A percentile compares a stretch with the other conserved stretches of the same genome.
phyloP scores from a whole-genome alignment of 208 protist species.

The Trypanosomatidae sp. region DNA sequence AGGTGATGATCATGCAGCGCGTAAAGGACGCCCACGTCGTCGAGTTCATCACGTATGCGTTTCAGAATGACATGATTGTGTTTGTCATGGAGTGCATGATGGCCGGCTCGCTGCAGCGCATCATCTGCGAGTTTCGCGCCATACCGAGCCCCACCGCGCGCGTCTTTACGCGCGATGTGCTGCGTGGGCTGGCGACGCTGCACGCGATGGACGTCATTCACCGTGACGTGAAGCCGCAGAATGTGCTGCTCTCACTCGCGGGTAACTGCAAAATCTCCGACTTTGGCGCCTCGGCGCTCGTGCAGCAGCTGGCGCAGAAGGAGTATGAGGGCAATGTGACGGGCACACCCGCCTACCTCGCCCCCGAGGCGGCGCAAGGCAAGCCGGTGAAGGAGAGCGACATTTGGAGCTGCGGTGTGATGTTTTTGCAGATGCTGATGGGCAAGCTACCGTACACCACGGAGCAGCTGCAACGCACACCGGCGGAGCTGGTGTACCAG shows the following conservation, averaged over 20 bases:
- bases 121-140: conserved; percentile 52
- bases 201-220: conserved; percentile 79
- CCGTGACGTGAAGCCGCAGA: conserved; percentile 87
- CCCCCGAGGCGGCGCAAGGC: conserved; percentile 73
- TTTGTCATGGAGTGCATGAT: conserved; percentile 85
- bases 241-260: conserved; percentile 70
- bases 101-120: conserved; percentile 72
- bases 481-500: conserved; percentile 57
- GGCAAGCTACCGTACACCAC: conserved; percentile 62
- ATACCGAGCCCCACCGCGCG: conserved; percentile 69
- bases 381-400: conserved; percentile 57
- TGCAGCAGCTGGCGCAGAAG: conserved; percentile 51
- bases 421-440: conserved; percentile 77
- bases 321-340: conserved; percentile 36
- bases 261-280: conserved; percentile 87
- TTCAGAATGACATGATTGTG: conserved; percentile 75
- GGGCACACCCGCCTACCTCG: conserved; percentile 82
- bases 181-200: conserved; percentile 70
- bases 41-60: conserved; percentile 77
- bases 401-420: conserved; percentile 82
- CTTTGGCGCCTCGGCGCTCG: conserved; percentile 74
- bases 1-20: conserved; percentile 69
- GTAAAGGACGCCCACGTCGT: conserved; percentile 81
- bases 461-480: conserved; percentile 23
- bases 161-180: conserved; percentile 76